Evolutionary conservation across 2,329 filamentous ascomycete species (phyloP), one percentile per base, ranked within the genome.

Genomic region (Conoideocrella luteorostrata): DNA sequence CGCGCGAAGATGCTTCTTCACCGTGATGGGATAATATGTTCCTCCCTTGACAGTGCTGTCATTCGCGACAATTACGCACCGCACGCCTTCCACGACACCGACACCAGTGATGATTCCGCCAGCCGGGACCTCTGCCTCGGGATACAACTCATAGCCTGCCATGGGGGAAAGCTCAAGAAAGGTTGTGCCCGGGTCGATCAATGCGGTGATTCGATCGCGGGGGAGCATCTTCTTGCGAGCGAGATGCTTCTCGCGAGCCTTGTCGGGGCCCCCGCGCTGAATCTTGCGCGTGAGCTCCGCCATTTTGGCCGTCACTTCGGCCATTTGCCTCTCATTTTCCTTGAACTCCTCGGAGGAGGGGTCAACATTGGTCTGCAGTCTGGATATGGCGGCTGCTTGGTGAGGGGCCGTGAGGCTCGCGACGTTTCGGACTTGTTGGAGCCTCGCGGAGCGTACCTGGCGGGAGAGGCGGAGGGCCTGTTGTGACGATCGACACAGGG

Each of bases 11-110:
- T 97, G 93, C 73, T 98, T 98, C 72, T 96, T 96, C 47, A 97
- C 88, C 0, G 91, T 98, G 55, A 97, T 88, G 2, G 91, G 91
- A 60, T 91, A 97, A 68, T 98, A 98, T 2, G 91, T 95, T 20
- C 91, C 91, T 41, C 91, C 91, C 69, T 97, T 98, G 58, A 97
- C 91, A 15, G 91, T 96, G 69, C 88, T 94, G 62, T 96, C 91
- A 62, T 97, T 96, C 46, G 89, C 90, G 39, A 96, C 86, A 55
- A 97, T 86, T 69, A 96, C 84, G 64, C 91, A 97, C 32, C 82
- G 84, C 21, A 95, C 88, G 12, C 91, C 91, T 61, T 93, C 86
- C 21, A 98, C 86, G 2, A 86, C 84, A 3, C 91, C 91, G 41
- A 97, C 80, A 1, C 91, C 93, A 0, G 93, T 94, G 47, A 98